Conservation (phyloP, 2,329 filamentous ascomycete genomes). For the Aaosphaeria arxii region DNA sequence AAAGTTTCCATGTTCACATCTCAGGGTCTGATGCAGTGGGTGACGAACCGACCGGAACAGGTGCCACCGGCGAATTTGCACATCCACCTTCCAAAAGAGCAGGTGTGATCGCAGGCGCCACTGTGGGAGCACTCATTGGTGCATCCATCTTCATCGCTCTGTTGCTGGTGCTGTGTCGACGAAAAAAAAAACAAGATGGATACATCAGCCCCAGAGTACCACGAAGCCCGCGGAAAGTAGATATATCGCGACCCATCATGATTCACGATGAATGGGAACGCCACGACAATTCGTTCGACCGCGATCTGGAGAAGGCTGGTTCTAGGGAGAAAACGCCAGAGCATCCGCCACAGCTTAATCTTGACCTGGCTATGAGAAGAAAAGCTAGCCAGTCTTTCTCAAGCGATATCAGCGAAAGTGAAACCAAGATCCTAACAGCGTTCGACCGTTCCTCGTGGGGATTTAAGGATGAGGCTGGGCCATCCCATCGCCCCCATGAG, state of each 20-base stretch:
- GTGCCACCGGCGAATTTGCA: conserved; percentile 1
- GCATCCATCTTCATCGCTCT: conserved; percentile 22
- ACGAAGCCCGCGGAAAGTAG: conserved; percentile 26
- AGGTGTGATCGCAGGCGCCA: conserved; percentile 22
- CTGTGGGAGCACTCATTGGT: conserved; percentile 32
- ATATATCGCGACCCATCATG: conserved; percentile 43
- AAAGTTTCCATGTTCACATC: conserved; percentile 44
- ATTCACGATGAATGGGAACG: conserved; percentile 25
- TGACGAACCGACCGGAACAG: background rate
- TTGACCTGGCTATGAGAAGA: conserved; percentile 26
- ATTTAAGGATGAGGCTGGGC: conserved; percentile 24
- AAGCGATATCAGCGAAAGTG: conserved; percentile 40
- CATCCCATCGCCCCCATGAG: conserved; percentile 39
- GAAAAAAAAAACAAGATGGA: conserved; percentile 15
- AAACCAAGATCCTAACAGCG: conserved; percentile 35
- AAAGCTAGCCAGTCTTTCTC: conserved; percentile 29
- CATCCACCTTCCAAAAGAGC: conserved; percentile 5
- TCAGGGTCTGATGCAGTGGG: conserved; percentile 2
- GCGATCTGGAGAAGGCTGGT: conserved; percentile 40
- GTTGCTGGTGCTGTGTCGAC: conserved; percentile 16
- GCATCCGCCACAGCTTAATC: conserved; percentile 38
- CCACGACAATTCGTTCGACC: conserved; percentile 15
- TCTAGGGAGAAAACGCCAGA: conserved; percentile 24
- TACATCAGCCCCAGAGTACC: conserved; percentile 17
- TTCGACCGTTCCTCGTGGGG: conserved; percentile 41